Evolutionary conservation across 2,329 filamentous ascomycete species (phyloP).

Genomic region (Catunica adiposa): DNA sequence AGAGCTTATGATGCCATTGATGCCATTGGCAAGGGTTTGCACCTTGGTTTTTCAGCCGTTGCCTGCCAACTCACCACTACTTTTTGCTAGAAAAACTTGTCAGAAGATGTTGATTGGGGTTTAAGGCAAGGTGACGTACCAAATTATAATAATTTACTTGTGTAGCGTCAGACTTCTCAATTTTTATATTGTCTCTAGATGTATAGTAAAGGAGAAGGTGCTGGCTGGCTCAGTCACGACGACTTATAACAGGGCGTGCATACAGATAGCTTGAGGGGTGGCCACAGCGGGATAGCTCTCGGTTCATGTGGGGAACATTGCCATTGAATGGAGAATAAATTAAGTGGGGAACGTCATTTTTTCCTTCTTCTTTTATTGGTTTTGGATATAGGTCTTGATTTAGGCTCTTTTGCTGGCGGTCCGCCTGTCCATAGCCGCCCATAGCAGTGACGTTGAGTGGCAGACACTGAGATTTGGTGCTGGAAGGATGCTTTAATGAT

Average conservation of each 20-base stretch:
- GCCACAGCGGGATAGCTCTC: neutral
- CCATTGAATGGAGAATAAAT: neutral
- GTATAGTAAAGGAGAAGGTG: neutral
- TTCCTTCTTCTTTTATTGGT: neutral
- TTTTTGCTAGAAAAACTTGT: too few relatives aligned
- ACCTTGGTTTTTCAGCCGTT: too few relatives aligned
- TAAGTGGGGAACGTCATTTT: neutral
- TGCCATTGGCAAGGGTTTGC: too few relatives aligned
- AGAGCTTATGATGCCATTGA: too few relatives aligned
- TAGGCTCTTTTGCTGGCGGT: neutral
- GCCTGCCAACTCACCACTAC: too few relatives aligned
- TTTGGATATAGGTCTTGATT: neutral
- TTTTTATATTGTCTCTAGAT: neutral
- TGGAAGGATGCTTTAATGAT: conserved; percentile 5
- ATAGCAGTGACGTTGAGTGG: neutral
- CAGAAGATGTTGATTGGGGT: too few relatives aligned
- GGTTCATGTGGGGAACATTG: neutral
- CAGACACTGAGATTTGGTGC: neutral
- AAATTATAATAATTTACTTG: too few relatives aligned
- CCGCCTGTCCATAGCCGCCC: too few relatives aligned
- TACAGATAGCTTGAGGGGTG: neutral
- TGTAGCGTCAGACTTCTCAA: too few relatives aligned
- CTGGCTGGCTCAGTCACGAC: neutral
- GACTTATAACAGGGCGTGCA: neutral
- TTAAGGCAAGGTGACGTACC: too few relatives aligned